Evolutionary conservation across 129 eudicot species (phyloP), one percentile per base, ranked within the genome.

Genomic region (Logfia minima): DNA sequence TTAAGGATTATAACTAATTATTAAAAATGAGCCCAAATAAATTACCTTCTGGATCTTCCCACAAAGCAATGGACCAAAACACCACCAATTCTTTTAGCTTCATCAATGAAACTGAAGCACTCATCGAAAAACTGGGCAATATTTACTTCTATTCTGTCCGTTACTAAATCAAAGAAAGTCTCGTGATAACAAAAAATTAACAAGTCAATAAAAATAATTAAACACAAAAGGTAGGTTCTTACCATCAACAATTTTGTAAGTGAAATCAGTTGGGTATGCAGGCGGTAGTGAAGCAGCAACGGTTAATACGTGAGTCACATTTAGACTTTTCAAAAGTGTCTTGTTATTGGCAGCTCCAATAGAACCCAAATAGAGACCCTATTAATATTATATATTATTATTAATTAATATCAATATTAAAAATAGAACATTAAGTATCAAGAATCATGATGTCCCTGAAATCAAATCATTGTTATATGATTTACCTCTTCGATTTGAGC

Each of bases 341-440:
- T 77, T 91, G 62, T 91, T 89, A 77, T 77, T 76, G 8, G 97
- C 97, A 84, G 99, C 97, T 70, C 96, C 96, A 66, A 87, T 55
- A 18, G 99, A 94, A 51, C 97, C 99, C 81, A 94, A 76, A 77
- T 74, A 94, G 10, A 94, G 92, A 77, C 97, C 97, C 99, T 94
- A 79, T 29, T 64, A 79, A 72, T 5, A 32, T 32, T 32, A n/a
- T n/a, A n/a, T n/a, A n/a, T n/a, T n/a, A n/a, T n/a, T n/a, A n/a
- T n/a, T n/a, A n/a, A 79, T 29, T 64, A 79, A 72, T 5, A 32
- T 32, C 4, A 32, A 39, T 8, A 39, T 39, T 9, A 39, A 8
- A 39, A 8, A 0, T 2, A 9, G 48, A 9, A 39, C 48, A 39
- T 39, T 2, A 39, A 39, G 13, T 14, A 8, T 39, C 48, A 39